phyloP scores from a whole-genome alignment of 225 moss, liverwort and hornwort genomes.

The Straminergon stramineum region DNA sequence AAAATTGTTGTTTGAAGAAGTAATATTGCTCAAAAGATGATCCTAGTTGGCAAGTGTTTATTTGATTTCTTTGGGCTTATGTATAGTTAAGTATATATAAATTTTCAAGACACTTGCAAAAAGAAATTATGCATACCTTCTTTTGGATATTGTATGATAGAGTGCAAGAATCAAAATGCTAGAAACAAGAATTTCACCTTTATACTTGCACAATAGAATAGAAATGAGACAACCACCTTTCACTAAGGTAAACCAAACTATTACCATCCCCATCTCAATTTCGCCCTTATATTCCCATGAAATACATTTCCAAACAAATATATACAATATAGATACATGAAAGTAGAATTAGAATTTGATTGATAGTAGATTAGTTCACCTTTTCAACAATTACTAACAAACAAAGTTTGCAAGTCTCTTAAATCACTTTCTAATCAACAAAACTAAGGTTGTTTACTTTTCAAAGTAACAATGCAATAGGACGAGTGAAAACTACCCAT shows the following conservation, averaged over 20 bases:
- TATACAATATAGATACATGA: not conserved
- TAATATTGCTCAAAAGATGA: accelerated
- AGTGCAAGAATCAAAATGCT: accelerated
- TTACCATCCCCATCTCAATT: accelerated
- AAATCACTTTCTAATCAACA: too few relatives aligned
- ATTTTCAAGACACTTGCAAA: too few relatives aligned
- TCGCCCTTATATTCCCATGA: not conserved
- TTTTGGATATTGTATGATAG: too few relatives aligned
- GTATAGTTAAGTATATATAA: not conserved
- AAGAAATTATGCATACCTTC: too few relatives aligned
- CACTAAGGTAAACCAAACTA: not conserved
- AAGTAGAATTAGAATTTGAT: not conserved
- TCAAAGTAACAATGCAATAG: not conserved
- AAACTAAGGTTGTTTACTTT: too few relatives aligned
- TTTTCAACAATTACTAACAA: not conserved
- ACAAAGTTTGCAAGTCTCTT: too few relatives aligned
- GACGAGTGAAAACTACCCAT: accelerated
- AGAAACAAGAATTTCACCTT: not conserved
- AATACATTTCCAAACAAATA: not conserved
- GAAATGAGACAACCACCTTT: not conserved
- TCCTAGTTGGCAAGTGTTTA: not conserved
- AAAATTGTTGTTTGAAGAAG: not conserved
- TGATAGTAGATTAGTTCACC: not conserved
- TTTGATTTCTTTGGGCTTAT: not conserved
- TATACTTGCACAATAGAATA: accelerated